Evolutionary conservation across 371 early-diverging fungal species (phyloP).

Genomic region (Syncephalastrum monosporum): DNA sequence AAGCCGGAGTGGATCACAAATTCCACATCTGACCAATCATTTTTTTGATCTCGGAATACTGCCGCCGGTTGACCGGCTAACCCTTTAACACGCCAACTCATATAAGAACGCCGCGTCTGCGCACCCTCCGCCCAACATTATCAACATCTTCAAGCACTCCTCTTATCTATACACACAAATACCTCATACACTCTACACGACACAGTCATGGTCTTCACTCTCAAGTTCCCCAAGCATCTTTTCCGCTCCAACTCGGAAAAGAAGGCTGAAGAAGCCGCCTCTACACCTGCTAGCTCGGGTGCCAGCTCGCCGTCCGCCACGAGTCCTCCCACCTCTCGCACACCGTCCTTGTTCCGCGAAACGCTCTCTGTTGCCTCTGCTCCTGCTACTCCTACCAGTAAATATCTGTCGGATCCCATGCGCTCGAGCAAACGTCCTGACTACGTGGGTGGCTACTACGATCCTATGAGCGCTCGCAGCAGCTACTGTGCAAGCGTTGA

Average conservation of each 20-base stretch:
- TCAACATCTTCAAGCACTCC: no score
- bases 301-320: slow-evolving; percentile 2
- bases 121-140: no score
- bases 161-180: background rate
- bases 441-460: slow-evolving; percentile 31
- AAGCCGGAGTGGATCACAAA: no score
- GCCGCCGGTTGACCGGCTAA: slow-evolving; percentile 11
- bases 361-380: background rate
- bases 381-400: slow-evolving; percentile 9
- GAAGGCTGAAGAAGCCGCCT: slow-evolving; percentile 5
- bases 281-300: slow-evolving; percentile 6
- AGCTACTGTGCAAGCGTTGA: slow-evolving; percentile 21
- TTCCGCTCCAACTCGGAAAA: background rate
- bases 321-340: background rate
- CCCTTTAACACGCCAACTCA: slow-evolving; percentile 5
- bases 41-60: slow-evolving; percentile 1
- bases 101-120: slow-evolving; percentile 1
- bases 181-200: background rate
- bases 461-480: slow-evolving; percentile 41
- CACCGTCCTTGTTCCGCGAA: slow-evolving; percentile 3
- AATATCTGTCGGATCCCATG: slow-evolving; percentile 41
- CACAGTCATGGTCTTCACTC: slow-evolving; percentile 8
- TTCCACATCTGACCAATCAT: no score
- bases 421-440: slow-evolving; percentile 34
- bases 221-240: slow-evolving; percentile 7